Conservation (phyloP, 2,329 filamentous ascomycete genomes). For the Monilinia polystroma region DNA sequence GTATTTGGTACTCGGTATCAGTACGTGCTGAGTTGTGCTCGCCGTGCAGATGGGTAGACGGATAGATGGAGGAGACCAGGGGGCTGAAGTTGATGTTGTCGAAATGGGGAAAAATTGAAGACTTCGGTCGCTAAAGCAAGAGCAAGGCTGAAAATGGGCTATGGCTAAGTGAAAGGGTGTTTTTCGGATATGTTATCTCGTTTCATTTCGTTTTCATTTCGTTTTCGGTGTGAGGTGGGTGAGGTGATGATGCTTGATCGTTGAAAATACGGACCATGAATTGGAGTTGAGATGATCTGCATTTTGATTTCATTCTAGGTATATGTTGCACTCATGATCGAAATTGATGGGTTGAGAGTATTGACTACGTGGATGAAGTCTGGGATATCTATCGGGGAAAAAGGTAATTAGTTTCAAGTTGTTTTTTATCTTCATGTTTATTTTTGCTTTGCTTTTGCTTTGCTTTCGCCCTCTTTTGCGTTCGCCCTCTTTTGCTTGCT, state of each 20-base stretch:
- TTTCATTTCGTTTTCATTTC: conserved; percentile 7
- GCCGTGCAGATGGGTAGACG: not conserved
- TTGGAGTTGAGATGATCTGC: conserved; percentile 8
- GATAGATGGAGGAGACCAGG: not conserved
- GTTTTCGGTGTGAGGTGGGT: conserved; percentile 4
- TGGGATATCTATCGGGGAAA: not conserved
- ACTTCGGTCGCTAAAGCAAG: conserved; percentile 5
- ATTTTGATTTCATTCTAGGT: not conserved
- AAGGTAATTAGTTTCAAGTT: conserved; percentile 14
- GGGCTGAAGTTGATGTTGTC: not conserved
- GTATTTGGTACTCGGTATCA: conserved; percentile 3
- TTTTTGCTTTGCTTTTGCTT: not conserved
- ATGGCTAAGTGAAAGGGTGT: not conserved
- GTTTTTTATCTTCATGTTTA: conserved; percentile 3
- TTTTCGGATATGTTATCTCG: not conserved
- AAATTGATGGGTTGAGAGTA: conserved; percentile 13
- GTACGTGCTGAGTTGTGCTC: conserved; percentile 9
- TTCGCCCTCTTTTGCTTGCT: not conserved
- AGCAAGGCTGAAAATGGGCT: conserved; percentile 15
- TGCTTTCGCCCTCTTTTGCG: no score
- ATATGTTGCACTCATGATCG: conserved; percentile 13
- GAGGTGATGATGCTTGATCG: conserved; percentile 9
- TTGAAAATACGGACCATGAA: not conserved
- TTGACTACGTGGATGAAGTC: conserved; percentile 17
- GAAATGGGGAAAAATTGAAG: not conserved